Evolutionary conservation across 148 eudicot species (phyloP).

Genomic region (Nyssa sinensis): DNA sequence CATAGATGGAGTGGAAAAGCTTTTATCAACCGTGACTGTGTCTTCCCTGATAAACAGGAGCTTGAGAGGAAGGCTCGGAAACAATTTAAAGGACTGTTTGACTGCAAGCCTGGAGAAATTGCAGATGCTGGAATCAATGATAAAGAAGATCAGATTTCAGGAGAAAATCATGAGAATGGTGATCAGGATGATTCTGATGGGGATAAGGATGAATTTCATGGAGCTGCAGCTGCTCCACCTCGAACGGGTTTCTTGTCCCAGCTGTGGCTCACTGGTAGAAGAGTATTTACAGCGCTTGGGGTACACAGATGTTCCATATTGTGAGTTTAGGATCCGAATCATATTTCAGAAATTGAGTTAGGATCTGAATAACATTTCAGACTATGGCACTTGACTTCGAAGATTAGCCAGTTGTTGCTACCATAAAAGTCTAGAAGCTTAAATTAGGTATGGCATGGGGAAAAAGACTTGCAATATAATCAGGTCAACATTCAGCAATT

Average conservation of each 20-base stretch:
- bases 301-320: slow-evolving; percentile 47
- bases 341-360: too few species aligned
- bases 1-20: not conserved
- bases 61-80: slow-evolving; percentile 62
- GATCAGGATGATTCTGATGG: slow-evolving; percentile 29
- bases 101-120: slow-evolving; percentile 87
- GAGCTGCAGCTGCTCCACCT: slow-evolving; percentile 38
- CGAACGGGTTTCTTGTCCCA: slow-evolving; percentile 37
- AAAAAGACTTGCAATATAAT: too few species aligned
- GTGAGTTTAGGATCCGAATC: too few species aligned
- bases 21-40: too few species aligned
- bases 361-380: not conserved
- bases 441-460: not conserved
- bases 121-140: slow-evolving; percentile 46
- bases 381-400: not conserved
- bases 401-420: not conserved
- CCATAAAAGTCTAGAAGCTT: not conserved
- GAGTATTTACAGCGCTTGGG: slow-evolving; percentile 37
- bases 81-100: slow-evolving; percentile 93
- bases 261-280: slow-evolving; percentile 45
- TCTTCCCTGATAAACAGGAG: slow-evolving; percentile 48
- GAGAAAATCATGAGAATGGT: slow-evolving; percentile 19
- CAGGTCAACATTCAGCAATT: too few species aligned
- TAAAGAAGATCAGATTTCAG: slow-evolving; percentile 17
- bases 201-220: slow-evolving; percentile 21